Base-by-base conservation (phyloP, 2,329 filamentous ascomycete genomes). In the Aureobasidium sp. region DNA sequence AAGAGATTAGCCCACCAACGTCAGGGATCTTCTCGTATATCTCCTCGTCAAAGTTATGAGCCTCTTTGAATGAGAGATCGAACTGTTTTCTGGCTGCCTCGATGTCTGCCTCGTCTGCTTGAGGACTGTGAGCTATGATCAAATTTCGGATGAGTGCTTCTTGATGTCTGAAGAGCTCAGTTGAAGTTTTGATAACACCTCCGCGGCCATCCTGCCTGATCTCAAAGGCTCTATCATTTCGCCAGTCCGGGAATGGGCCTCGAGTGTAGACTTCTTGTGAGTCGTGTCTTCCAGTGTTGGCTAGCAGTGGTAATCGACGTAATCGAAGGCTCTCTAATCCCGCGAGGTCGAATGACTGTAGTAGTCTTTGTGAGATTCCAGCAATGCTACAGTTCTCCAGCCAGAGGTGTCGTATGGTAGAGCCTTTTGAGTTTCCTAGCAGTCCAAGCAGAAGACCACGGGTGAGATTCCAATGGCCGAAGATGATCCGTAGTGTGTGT, bases 381-480 rank as follows among this genome's bases (percentile, higher is more conserved):
- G 70, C 68, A 45, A 77, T 66, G 17, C 72, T 73, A 62, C 75
- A 77, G 58, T 74, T 78, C 60, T 80, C 78, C 4, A 80, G 68
- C 78, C 78, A 80, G 5, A 80, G 70, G 57, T 70, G 74, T 12
- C 73, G 70, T 15, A 79, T 63, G 2, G 71, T 71, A 8, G 69
- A 65, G 20, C 64, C 65, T 2, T 69, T 66, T 2, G 61, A 25
- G 15, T 67, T 67, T 47, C 76, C 70, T 31, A 80, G 71, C 63
- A 79, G 74, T 31, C 73, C 74, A 2, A 72, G 65, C 9, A 80
- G 45, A 12, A 80, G 68, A 5, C 68, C 71, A 29, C 73, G 73
- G 1, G 73, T 75, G 12, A 80, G 63, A 39, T 68, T 69, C 62
- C 73, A 74, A 64, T 80, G 78, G 0, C 78, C 78, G 53, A 76